Base-by-base conservation (phyloP, 495 filamentous ascomycete species). In the Pyrenopolyporus hunteri region DNA sequence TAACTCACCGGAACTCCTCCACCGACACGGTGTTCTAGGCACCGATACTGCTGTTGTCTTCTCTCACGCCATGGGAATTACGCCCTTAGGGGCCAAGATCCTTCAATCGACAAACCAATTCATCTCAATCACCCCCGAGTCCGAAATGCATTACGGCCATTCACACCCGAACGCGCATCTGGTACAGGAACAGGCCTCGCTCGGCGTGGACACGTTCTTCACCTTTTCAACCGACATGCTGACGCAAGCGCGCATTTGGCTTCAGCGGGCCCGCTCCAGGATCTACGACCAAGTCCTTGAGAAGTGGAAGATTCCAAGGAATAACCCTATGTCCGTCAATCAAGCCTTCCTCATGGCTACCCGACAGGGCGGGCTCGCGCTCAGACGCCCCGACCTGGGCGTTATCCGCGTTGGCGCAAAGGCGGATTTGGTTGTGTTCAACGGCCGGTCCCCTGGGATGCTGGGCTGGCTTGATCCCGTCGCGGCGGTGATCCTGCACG, bases 271-370 rank as follows among this genome's bases (percentile, higher is more conserved):
- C 0, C 68, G 78, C 9, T 50, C 57, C 14, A 37, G 55, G 49
- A 47, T 71, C 11, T 78, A 72, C 49, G 55, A 69, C 14, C 37
- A 73, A 11, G 73, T 75, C 3, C 42, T 81, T 46, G 49, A 66
- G 2, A 32, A 48, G 4, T 78, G 75, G 67, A 45, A 75, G 35
- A 64, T 82, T 1, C 76, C 76, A 0, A 47, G 35, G 2, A 70
- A 66, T 20, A 79, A 74, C 56, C 73, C 73, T 17, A 70, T 83
- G 74, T 70, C 68, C 17, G 80, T 74, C 11, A 69, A 77, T 51
- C 76, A 83, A 47, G 80, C 79, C 1, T 82, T 83, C 67, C 55
- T 81, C 11, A 65, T 83, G 10, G 77, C 76, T 4, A 83, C 80
- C 8, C 67, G 78, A 0, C 64, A 77, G 19, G 80, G 80, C 32